A percentile compares a stretch with the other conserved stretches of the same genome.
Evolutionary conservation across 116 monocot genomes (phyloP).

Genomic region (Iris pallida): DNA sequence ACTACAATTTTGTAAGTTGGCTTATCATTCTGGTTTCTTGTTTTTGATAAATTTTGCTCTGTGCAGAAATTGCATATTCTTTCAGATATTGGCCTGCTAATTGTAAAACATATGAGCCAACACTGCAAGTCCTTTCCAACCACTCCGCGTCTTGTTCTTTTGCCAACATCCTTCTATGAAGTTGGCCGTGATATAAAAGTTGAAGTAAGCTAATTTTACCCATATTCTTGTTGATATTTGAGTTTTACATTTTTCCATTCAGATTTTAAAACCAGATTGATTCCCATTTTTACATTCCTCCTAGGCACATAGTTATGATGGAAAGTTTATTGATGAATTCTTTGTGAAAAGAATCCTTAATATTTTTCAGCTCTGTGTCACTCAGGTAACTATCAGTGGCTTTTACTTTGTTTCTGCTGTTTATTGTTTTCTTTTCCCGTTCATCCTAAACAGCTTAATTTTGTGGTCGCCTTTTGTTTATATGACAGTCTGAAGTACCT

Average conservation of each 20-base stretch:
- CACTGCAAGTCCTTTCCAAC: no score
- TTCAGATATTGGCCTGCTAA: no score
- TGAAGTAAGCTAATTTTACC: slow-evolving; percentile 34
- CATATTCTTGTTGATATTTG: slow-evolving; percentile 1
- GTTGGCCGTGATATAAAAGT: slow-evolving; percentile 12
- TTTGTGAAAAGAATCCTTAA: slow-evolving; percentile 52
- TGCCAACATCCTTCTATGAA: slow-evolving; percentile 83
- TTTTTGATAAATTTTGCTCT: no score
- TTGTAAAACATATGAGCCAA: no score
- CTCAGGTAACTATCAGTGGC: slow-evolving; percentile 22
- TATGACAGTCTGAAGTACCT: slow-evolving; percentile 13
- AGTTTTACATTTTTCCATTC: not conserved
- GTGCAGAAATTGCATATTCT: no score
- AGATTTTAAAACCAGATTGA: not conserved
- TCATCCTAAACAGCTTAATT: not conserved
- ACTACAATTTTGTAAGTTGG: not conserved
- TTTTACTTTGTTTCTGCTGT: not conserved
- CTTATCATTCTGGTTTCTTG: slow-evolving; percentile 14
- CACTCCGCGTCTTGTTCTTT: no score
- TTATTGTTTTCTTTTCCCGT: not conserved
- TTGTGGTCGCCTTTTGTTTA: not conserved
- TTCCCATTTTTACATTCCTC: slow-evolving; percentile 1
- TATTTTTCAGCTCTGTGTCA: slow-evolving; percentile 19
- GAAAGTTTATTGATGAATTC: slow-evolving; percentile 28
- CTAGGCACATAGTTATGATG: slow-evolving; percentile 17